Percentiles rank a stretch among this genome's conserved stretches.
Conservation (phyloP, 305 asterid genomes). For the Nicotiana rustica region DNA sequence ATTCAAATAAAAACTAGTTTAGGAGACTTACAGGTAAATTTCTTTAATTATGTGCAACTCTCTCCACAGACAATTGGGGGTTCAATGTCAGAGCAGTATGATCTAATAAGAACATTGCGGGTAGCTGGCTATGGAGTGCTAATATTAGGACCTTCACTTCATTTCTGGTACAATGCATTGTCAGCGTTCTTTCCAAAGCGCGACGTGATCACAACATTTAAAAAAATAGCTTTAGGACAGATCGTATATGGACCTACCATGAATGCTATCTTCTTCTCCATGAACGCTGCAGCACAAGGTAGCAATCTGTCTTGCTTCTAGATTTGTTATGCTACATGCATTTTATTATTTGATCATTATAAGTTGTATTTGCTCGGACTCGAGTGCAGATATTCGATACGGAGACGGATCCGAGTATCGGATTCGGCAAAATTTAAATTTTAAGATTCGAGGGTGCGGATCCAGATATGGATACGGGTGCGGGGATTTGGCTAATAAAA, state of each 20-base stretch:
- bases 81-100: constrained; percentile 55
- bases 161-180: constrained; percentile 77
- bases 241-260: constrained; percentile 69
- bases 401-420: too few relatives aligned
- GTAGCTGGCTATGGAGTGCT: constrained; percentile 87
- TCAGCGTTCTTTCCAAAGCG: constrained; percentile 63
- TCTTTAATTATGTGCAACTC: not conserved
- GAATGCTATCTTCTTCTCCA: constrained; percentile 78
- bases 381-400: too few relatives aligned
- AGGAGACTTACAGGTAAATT: not conserved
- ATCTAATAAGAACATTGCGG: constrained; percentile 66
- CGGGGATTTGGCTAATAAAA: too few relatives aligned
- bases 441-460: too few relatives aligned
- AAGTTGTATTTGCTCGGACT: too few relatives aligned
- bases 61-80: constrained; percentile 54
- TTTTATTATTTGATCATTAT: too few relatives aligned
- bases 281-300: constrained; percentile 84
- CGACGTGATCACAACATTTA: constrained; percentile 67
- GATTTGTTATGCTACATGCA: not conserved
- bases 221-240: constrained; percentile 80
- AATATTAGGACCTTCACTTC: constrained; percentile 82
- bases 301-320: not conserved
- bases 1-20: too few relatives aligned
- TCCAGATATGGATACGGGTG: too few relatives aligned
- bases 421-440: too few relatives aligned